A percentile compares a stretch with the other conserved stretches of the same genome.
phyloP scores from a whole-genome alignment of 805 yeast genomes.

The Hanseniaspora guilliermondii region DNA sequence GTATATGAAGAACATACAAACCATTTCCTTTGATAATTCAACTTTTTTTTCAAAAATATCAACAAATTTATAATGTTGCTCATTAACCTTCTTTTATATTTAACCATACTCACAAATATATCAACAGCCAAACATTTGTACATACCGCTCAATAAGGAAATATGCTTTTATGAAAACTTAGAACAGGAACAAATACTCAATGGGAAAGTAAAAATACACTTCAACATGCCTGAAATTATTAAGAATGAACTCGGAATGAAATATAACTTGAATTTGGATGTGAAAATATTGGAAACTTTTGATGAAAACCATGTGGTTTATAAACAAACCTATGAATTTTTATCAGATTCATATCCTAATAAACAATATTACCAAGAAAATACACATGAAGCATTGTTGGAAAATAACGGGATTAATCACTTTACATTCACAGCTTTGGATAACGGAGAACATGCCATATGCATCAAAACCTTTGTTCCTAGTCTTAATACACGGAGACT shows the following conservation, averaged over 20 bases:
- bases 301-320: slow-evolving; percentile 73
- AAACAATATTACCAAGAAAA: background rate
- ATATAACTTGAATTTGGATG: slow-evolving; percentile 41
- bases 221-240: slow-evolving; percentile 41
- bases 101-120: slow-evolving; percentile 2
- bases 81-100: background rate
- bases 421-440: slow-evolving; percentile 74
- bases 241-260: slow-evolving; percentile 36
- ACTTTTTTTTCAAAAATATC: too few species aligned
- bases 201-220: slow-evolving; percentile 55
- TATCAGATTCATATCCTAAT: background rate
- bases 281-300: slow-evolving; percentile 46
- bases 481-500: background rate
- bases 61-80: background rate
- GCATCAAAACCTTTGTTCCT: slow-evolving; percentile 39
- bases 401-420: slow-evolving; percentile 41
- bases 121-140: slow-evolving; percentile 50
- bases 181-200: slow-evolving; percentile 68
- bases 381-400: slow-evolving; percentile 19
- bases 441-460: slow-evolving; percentile 73
- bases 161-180: slow-evolving; percentile 76
- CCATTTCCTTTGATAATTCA: too few species aligned
- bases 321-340: slow-evolving; percentile 34
- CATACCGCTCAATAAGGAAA: slow-evolving; percentile 57
- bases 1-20: too few species aligned